These are phyloP conservation scores for Volutella citrinella DNA, from an alignment of 2,329 filamentous ascomycete species.

Conservation along the genomic window DNA sequence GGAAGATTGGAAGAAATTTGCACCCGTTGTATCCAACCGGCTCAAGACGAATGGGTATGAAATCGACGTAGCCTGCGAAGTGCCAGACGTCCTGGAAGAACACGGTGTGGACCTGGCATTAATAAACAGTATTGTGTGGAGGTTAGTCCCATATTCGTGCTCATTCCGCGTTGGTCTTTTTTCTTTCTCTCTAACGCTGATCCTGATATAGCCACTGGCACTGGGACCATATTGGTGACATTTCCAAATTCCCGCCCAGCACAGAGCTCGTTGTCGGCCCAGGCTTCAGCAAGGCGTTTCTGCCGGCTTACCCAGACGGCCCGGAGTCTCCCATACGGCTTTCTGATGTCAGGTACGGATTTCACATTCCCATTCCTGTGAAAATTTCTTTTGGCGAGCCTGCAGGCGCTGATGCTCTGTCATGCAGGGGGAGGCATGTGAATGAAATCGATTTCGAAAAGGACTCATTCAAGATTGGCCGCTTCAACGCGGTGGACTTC, in stretches of 20 bases:
- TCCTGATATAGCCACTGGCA: no score
- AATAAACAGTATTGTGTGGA: slow-evolving; percentile 26
- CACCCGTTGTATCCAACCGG: no score
- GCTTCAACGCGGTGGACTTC: slow-evolving; percentile 38
- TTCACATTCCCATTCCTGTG: no score
- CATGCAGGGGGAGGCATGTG: slow-evolving; percentile 11
- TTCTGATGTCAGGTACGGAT: slow-evolving; percentile 13
- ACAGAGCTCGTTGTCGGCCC: slow-evolving; percentile 24
- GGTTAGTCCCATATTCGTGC: no score
- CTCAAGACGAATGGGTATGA: no score
- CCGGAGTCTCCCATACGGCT: no score
- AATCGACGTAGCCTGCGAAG: background rate
- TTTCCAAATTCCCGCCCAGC: slow-evolving; percentile 19
- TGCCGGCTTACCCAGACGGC: slow-evolving; percentile 14
- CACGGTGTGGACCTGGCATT: slow-evolving; percentile 1
- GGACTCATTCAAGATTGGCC: slow-evolving; percentile 22
- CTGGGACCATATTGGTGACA: slow-evolving; percentile 27
- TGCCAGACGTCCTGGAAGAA: slow-evolving; percentile 1
- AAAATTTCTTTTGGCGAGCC: no score
- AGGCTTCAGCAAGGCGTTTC: slow-evolving; percentile 12
- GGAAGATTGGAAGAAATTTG: background rate
- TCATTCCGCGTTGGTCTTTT: no score
- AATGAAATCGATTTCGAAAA: slow-evolving; percentile 15
- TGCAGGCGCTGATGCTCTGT: no score
- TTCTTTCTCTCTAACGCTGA: no score